Base-by-base conservation (phyloP, 768 basidiomycete species). In the Gelatoporia subvermispora region DNA sequence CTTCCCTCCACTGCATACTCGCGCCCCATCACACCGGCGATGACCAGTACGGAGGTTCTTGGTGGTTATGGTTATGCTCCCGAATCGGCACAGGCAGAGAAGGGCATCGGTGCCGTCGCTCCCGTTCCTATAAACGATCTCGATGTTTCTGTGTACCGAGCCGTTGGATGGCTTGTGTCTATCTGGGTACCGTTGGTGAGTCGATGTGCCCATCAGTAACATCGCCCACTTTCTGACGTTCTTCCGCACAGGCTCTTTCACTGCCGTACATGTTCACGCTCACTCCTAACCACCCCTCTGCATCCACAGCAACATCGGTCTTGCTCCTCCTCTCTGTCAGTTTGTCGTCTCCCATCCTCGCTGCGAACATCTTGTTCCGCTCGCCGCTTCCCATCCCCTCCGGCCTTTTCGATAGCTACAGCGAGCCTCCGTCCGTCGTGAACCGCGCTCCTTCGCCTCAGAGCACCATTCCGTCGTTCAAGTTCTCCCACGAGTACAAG, bases 131-230 rank as follows among this genome's bases (percentile, higher is more conserved):
- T 68, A n/a, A 70, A 70, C 18, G 72, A 75, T 28, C 61, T 85
- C 43, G 75, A 84, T 48, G 70, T 85, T 46, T 80, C 84, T 10
- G 55, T 76, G 20, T 68, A 65, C 52, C 78, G 77, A 47, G 72
- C 78, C 17, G 46, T 79, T 50, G 76, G 76, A 60, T 89, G 87
- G 86, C 70, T 84, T 53, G 61, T 81, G 51, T 72, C 72, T 35
- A 81, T 88, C 53, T 85, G 83, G 81, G 60, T 84, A 31, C 87
- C 87, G 44, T 60, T 84, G 51, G 86, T 86, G 66, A 62, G 85
- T 73, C n/a, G n/a, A 2, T 4, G 3, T 13, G 7, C 7, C 13
- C 28, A 31, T 31, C 13, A 13, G 5, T 5, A 31, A 13, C 28
- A 5, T 5, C 28, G 5, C 47, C 37, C 25, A 34, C 48, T 20